Percentiles rank a stretch among this genome's conserved stretches.
Conservation (phyloP, 495 filamentous ascomycete genomes). For the Sordaria brevicollis region DNA sequence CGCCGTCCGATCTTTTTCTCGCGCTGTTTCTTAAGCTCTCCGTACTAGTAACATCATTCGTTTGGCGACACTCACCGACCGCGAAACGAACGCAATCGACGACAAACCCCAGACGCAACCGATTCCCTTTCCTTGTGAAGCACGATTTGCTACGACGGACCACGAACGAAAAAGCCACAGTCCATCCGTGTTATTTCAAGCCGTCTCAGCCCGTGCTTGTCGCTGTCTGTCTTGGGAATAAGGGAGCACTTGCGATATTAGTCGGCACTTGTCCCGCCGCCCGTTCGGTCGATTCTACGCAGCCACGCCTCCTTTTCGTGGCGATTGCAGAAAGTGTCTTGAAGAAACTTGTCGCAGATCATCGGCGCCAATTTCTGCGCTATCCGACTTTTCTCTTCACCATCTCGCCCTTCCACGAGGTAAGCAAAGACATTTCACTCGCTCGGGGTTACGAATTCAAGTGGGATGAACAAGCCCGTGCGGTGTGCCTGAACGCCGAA, state of each 20-base stretch:
- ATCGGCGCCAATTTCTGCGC: not conserved
- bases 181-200: not conserved
- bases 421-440: not conserved
- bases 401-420: not conserved
- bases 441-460: not conserved
- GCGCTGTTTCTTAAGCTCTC: not conserved
- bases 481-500: not conserved
- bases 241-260: not conserved
- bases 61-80: not conserved
- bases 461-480: not conserved
- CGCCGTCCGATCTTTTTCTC: not conserved
- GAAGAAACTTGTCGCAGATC: not conserved
- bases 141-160: not conserved
- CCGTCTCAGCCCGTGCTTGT: not conserved
- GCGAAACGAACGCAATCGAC: not conserved
- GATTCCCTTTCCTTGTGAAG: not conserved
- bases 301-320: not conserved
- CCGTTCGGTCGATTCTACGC: not conserved
- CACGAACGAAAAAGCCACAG: not conserved
- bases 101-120: not conserved
- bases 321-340: not conserved
- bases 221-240: not conserved
- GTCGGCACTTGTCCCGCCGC: not conserved
- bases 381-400: not conserved
- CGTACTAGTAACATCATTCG: not conserved